Evolutionary conservation across 768 basidiomycete genomes (phyloP).

Genomic region (Pulveroboletus sp.): DNA sequence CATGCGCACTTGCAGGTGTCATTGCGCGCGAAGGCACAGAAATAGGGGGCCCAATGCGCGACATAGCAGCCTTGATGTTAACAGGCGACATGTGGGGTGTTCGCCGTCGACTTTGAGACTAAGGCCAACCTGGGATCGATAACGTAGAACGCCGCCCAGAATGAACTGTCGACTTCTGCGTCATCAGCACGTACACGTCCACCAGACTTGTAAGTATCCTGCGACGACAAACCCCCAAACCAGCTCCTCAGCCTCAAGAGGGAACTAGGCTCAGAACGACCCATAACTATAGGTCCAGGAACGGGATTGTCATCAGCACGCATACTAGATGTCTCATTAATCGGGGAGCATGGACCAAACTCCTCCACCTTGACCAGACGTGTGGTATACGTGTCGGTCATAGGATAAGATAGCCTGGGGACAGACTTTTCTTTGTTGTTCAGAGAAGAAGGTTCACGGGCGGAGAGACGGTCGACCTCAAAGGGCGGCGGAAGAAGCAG

Average conservation of each 20-base stretch:
- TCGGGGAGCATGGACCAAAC: conserved; percentile 23
- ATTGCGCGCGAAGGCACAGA: no score
- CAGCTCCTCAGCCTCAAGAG: conserved; percentile 54
- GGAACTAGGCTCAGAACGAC: conserved; percentile 43
- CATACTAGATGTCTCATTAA: conserved; percentile 9
- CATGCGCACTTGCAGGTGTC: no score
- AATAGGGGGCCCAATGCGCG: no score
- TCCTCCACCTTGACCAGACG: conserved; percentile 38
- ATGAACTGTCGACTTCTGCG: conserved; percentile 41
- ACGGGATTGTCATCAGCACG: conserved; percentile 14
- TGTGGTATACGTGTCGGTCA: conserved; percentile 30
- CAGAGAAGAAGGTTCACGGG: conserved; percentile 21
- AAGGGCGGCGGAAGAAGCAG: conserved; percentile 37
- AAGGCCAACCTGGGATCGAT: no score
- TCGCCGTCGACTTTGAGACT: no score
- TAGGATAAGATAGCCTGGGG: conserved; percentile 29
- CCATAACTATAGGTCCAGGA: conserved; percentile 27
- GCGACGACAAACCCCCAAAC: conserved; percentile 41
- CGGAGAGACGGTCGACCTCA: conserved; percentile 28
- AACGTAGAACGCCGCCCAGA: conserved; percentile 25
- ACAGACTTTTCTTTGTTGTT: conserved; percentile 33
- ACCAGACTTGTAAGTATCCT: conserved; percentile 24
- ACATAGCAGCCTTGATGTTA: neutral
- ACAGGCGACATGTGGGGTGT: no score
- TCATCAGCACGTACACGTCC: conserved; percentile 39